phyloP scores from a whole-genome alignment of 208 protist genomes.

The Zelonia costaricensis region DNA sequence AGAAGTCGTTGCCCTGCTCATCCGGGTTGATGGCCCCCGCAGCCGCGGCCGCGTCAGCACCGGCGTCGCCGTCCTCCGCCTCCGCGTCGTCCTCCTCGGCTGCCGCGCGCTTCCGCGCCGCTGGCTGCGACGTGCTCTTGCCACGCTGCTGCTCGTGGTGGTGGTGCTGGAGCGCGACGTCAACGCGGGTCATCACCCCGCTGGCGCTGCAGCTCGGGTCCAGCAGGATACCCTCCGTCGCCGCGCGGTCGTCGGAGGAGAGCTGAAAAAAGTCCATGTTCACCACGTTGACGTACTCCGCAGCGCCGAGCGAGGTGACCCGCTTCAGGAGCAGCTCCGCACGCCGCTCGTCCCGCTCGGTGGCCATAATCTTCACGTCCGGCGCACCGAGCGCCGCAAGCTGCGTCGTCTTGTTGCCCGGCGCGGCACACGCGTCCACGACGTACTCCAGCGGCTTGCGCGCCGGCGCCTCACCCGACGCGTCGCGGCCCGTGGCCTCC shows the following conservation, averaged over 20 bases:
- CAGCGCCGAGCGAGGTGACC: conserved; percentile 65
- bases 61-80: conserved; percentile 14
- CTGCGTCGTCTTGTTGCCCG: conserved; percentile 93
- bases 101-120: background rate
- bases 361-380: conserved; percentile 82
- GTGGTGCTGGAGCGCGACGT: conserved; percentile 68
- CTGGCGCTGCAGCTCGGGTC: conserved; percentile 92
- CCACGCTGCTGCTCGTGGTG: conserved; percentile 10
- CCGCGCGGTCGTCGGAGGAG: conserved; percentile 63
- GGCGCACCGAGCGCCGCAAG: conserved; percentile 73
- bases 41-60: conserved; percentile 2
- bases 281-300: conserved; percentile 76
- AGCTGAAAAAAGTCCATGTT: conserved; percentile 90
- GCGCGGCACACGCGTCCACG: conserved; percentile 90
- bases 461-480: background rate
- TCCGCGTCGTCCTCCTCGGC: background rate
- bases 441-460: conserved; percentile 75
- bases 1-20: conserved; percentile 45
- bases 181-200: conserved; percentile 87
- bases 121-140: background rate
- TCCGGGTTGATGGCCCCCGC: conserved; percentile 38
- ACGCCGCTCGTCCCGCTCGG: conserved; percentile 81
- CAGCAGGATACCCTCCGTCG: conserved; percentile 87
- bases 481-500: background rate
- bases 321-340: conserved; percentile 64